Percentiles rank a stretch among this genome's conserved stretches.
These are phyloP conservation scores for Chaetothyriales sp. DNA, from an alignment of 2,329 filamentous ascomycete species.

Conservation along the genomic window DNA sequence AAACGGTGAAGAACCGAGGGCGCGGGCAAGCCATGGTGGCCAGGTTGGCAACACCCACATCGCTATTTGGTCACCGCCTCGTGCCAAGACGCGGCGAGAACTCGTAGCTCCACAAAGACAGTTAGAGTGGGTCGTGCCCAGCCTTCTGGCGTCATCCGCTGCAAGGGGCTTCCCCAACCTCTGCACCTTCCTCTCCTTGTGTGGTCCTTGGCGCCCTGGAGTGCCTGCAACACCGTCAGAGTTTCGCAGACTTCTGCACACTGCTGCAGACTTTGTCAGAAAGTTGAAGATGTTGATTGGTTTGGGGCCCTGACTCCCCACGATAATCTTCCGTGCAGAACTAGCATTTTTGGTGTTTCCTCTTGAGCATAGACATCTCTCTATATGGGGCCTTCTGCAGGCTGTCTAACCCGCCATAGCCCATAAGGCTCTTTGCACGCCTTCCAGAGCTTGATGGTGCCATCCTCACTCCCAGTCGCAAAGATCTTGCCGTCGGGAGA, in stretches of 20 bases:
- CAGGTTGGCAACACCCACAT: background rate
- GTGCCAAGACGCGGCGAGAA: background rate
- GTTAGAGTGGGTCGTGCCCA: background rate
- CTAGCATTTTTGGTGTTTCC: background rate
- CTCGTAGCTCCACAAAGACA: background rate
- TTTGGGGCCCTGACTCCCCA: too few species aligned
- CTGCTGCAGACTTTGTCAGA: too few species aligned
- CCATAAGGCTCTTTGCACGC: slow-evolving; percentile 50
- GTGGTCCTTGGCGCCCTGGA: too few species aligned
- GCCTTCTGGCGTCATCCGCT: background rate
- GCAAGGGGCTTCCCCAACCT: background rate
- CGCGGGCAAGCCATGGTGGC: background rate
- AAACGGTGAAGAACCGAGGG: background rate
- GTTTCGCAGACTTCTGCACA: too few species aligned
- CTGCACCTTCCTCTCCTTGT: too few species aligned
- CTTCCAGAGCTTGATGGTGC: slow-evolving; percentile 86
- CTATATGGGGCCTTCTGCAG: background rate
- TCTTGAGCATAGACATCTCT: too few species aligned
- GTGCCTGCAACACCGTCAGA: too few species aligned
- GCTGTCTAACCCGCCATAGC: slow-evolving; percentile 39
- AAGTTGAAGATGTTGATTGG: too few species aligned
- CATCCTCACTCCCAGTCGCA: slow-evolving; percentile 90
- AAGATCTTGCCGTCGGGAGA: slow-evolving; percentile 93
- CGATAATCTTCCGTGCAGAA: too few species aligned
- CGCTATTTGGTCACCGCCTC: background rate